Base-by-base conservation (phyloP, 2,329 filamentous ascomycete genomes). In the Ascocoryne sarcoides region DNA sequence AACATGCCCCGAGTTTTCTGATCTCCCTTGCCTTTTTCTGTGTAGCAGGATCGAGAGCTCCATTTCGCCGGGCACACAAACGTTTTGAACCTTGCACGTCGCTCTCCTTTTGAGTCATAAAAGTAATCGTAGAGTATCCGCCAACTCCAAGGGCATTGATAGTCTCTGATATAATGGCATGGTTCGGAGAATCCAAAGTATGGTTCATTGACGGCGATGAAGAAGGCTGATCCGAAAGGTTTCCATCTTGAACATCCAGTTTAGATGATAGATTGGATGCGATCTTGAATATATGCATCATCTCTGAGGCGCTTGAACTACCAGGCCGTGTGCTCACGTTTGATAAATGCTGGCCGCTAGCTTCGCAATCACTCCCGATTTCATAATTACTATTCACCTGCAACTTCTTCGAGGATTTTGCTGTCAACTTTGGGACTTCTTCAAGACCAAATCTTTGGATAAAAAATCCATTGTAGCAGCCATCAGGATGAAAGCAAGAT, bases 401-500 rank as follows among this genome's bases (percentile, higher is more conserved):
- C n/a, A n/a, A n/a, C n/a, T n/a, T n/a, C n/a, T n/a, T n/a, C n/a
- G n/a, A n/a, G n/a, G n/a, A n/a, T n/a, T n/a, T n/a, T n/a, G n/a
- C n/a, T n/a, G n/a, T n/a, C n/a, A n/a, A n/a, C n/a, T n/a, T n/a
- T n/a, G n/a, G n/a, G n/a, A 26, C 23, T 12, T 26, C 23, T 26
- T 26, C 42, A 3, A 46, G 15, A 5, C 42, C 48, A 38, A 36
- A 50, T 20, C 32, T 48, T 17, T 51, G 50, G 10, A 38, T 31
- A 23, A 51, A 47, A 29, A 53, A 53, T 2, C 48, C 50, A 34
- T 51, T 53, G 38, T 48, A 53, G 4, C 36, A 36, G 10, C 40
- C 44, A 37, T 42, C 40, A 8, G 45, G 31, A 10, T 46, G 36
- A 2, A 33, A 29, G 12, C 37, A 43, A 10, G 46, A 42, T 10